A percentile compares a stretch with the other conserved stretches of the same genome.
These are phyloP conservation scores for Vicia sativa DNA, from an alignment of 306 rosid species.

Conservation along the genomic window DNA sequence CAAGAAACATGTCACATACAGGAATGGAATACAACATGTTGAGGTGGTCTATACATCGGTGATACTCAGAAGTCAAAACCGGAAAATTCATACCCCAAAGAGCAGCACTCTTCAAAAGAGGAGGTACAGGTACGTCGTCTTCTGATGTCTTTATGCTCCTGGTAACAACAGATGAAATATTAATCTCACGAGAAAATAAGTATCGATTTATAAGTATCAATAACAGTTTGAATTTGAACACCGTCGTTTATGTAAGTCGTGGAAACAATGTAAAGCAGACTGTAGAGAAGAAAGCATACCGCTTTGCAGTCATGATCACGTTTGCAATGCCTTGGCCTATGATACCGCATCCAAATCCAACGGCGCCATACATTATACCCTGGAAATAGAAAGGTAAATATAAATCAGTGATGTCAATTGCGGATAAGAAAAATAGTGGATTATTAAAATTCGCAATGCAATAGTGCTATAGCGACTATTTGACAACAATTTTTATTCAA, in stretches of 20 bases:
- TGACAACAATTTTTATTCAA: too few species aligned
- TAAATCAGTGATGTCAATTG: neutral
- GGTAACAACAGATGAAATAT: slow-evolving; percentile 53
- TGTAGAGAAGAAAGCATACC: slow-evolving; percentile 49
- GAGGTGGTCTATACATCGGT: neutral
- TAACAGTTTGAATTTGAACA: slow-evolving; percentile 21
- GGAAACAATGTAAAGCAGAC: slow-evolving; percentile 29
- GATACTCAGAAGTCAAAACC: slow-evolving; percentile 3
- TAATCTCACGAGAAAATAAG: neutral
- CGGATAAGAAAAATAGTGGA: too few species aligned
- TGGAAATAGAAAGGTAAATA: slow-evolving; percentile 31
- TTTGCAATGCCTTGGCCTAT: slow-evolving; percentile 98
- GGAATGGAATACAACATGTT: neutral
- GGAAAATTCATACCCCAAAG: slow-evolving; percentile 58
- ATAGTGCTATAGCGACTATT: too few species aligned
- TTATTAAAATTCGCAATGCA: too few species aligned
- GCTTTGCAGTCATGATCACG: slow-evolving; percentile 85
- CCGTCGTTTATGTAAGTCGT: neutral
- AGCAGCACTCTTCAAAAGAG: slow-evolving; percentile 81
- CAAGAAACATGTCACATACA: neutral
- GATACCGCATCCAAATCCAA: slow-evolving; percentile 91
- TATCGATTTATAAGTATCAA: neutral
- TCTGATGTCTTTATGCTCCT: slow-evolving; percentile 87
- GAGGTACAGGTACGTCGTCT: slow-evolving; percentile 89
- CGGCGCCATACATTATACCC: slow-evolving; percentile 86